phyloP scores from a whole-genome alignment of 495 filamentous ascomycete genomes.

The Penicillium coprophilum region DNA sequence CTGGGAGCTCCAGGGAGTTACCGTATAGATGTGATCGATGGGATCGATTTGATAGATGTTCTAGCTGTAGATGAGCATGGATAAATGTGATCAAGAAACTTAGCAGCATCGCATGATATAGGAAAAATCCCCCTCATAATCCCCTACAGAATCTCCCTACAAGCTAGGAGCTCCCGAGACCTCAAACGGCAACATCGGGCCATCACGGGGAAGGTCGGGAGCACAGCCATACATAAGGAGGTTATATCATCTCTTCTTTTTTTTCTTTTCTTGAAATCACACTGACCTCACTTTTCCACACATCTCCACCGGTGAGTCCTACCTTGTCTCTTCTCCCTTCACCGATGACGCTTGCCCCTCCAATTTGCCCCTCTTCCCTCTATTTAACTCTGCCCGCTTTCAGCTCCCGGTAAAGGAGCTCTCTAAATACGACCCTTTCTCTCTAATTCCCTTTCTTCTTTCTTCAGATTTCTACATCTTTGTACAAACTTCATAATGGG shows the following conservation, averaged over 20 bases:
- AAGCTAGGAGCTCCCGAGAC: not conserved
- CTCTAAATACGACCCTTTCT: slow-evolving; percentile 9
- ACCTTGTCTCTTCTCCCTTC: not conserved
- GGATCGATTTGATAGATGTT: not conserved
- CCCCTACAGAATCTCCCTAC: not conserved
- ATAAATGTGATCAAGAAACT: too few relatives aligned
- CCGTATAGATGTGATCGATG: not conserved
- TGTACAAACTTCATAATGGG: slow-evolving; percentile 53
- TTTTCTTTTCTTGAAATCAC: slow-evolving; percentile 22
- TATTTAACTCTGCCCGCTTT: slow-evolving; percentile 31
- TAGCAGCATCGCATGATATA: too few relatives aligned
- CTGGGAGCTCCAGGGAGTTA: slow-evolving; percentile 1
- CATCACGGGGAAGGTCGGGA: slow-evolving; percentile 11
- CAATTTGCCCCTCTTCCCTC: slow-evolving; percentile 22
- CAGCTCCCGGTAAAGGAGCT: slow-evolving; percentile 25
- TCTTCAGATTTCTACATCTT: slow-evolving; percentile 9
- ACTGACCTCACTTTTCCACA: slow-evolving; percentile 26
- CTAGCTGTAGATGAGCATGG: not conserved
- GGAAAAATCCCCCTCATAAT: not conserved
- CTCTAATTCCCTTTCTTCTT: slow-evolving; percentile 15
- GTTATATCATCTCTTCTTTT: not conserved
- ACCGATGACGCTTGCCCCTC: slow-evolving; percentile 35
- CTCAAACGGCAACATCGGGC: slow-evolving; percentile 1
- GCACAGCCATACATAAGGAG: slow-evolving; percentile 9
- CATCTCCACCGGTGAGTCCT: slow-evolving; percentile 28